Evolutionary conservation across 495 filamentous ascomycete species (phyloP), one percentile per base, ranked within the genome.

Genomic region (Aspergillus kassunensis): DNA sequence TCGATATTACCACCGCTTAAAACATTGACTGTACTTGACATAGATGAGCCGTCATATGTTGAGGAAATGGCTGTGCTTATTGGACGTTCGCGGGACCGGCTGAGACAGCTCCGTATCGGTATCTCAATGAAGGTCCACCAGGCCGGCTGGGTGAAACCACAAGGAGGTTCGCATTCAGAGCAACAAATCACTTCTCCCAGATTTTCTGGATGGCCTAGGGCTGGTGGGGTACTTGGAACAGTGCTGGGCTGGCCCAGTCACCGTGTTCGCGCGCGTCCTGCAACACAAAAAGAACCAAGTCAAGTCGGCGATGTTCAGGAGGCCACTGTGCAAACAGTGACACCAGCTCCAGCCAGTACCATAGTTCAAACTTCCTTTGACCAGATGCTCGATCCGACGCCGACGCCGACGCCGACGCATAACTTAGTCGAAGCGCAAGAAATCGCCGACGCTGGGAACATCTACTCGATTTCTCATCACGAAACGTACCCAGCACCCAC

Each of bases 11-110:
- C 89, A 12, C 80, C 90, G 2, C 71, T 97, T 43, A 87, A 83
- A 65, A 91, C 84, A 57, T 68, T 96, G 50, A 88, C 80, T 21
- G 91, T 93, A 9, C 75, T 97, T 36, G 88, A 96, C 55, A 90
- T 97, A 40, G 92, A 97, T 57, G 90, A 95, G 61, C 72, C 88
- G 6, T 79, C 83, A 16, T 96, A 97, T 70, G 67, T 96, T 31
- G 89, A 96, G 59, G 92, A 97, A 69, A 85, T 96, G 77, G 88
- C 85, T 30, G 74, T 87, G 41, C 78, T 96, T 2, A 85, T 97
- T 51, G 85, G 84, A 44, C 79, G 84, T 15, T 95, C 89, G 16
- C 79, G 79, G 52, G 72, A 77, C 54, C 71, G 73, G 15, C 71
- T 97, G 16, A 76, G 78, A 29, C 91, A 96, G 68, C 71, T 97